Conservation (phyloP, 257 asterid species). For the Jaltomata sinuosa region DNA sequence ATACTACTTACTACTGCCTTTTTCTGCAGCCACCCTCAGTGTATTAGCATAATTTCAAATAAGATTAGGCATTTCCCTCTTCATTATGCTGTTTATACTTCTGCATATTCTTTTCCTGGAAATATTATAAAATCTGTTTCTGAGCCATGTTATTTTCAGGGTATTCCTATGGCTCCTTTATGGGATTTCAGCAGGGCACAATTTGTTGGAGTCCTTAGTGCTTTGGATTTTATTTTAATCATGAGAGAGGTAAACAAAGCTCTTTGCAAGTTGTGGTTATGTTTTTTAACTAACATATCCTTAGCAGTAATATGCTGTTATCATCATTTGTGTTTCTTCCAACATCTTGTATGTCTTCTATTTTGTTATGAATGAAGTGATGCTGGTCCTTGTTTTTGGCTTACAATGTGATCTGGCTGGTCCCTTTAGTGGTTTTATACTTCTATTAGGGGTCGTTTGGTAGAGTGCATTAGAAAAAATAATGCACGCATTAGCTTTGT, state of each 20-base stretch:
- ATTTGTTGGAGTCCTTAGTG: slow-evolving; percentile 85
- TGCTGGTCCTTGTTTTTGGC: background rate
- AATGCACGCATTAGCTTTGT: too few species aligned
- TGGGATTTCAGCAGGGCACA: slow-evolving; percentile 75
- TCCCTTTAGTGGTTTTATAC: background rate
- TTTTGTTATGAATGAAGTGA: background rate
- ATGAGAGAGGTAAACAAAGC: slow-evolving; percentile 64
- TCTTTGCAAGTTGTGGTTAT: background rate
- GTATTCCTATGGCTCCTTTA: slow-evolving; percentile 71
- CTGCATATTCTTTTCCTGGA: background rate
- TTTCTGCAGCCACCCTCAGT: background rate
- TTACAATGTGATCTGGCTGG: background rate
- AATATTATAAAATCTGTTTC: background rate
- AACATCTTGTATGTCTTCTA: background rate
- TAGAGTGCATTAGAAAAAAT: too few species aligned
- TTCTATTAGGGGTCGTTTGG: too few species aligned
- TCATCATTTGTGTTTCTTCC: background rate
- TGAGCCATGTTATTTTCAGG: slow-evolving; percentile 41
- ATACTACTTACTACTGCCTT: background rate
- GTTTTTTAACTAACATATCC: background rate
- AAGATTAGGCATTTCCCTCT: background rate
- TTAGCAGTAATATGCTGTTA: background rate
- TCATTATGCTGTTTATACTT: background rate
- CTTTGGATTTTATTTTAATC: slow-evolving; percentile 81
- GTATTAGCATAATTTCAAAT: background rate